A percentile compares a stretch with the other conserved stretches of the same genome.
phyloP scores from a whole-genome alignment of 352 stramenopile genomes.

The Blastocystis sp. region DNA sequence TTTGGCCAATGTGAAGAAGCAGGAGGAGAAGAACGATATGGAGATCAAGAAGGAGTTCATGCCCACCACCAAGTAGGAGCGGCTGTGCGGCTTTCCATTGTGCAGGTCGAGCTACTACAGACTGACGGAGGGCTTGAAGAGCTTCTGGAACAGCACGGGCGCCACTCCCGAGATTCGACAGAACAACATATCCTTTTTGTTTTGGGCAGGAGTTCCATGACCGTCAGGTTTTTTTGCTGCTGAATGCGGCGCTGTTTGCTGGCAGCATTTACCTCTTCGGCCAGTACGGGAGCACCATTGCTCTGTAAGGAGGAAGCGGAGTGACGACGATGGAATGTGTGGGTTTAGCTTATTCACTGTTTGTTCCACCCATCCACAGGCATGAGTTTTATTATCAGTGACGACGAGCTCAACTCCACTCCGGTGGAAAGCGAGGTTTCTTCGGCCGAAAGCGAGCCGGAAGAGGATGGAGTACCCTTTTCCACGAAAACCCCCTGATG shows the following conservation, averaged over 20 bases:
- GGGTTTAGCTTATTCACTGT: not conserved
- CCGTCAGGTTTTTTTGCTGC: constrained; percentile 3
- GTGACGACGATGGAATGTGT: too few species aligned
- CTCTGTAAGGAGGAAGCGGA: not conserved
- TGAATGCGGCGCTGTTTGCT: constrained; percentile 37
- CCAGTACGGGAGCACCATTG: constrained; percentile 33
- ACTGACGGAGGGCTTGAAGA: constrained; percentile 45
- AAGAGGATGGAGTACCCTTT: not conserved
- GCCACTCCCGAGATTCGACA: constrained; percentile 13
- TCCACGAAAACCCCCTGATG: not conserved
- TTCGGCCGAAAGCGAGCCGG: not conserved
- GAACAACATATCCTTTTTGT: constrained; percentile 47
- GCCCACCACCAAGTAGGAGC: constrained; percentile 2
- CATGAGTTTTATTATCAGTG: not conserved
- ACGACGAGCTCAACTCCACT: not conserved
- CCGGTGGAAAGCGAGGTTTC: not conserved
- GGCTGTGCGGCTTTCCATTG: not conserved
- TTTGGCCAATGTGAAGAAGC: not conserved
- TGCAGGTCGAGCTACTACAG: constrained; percentile 40
- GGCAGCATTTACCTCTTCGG: constrained; percentile 9
- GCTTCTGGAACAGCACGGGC: constrained; percentile 36
- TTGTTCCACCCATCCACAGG: not conserved
- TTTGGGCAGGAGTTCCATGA: not conserved
- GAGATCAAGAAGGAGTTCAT: constrained; percentile 12
- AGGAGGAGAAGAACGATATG: not conserved